Evolutionary conservation across 768 basidiomycete species (phyloP).

Genomic region (Agaricus sinodeliciosus): DNA sequence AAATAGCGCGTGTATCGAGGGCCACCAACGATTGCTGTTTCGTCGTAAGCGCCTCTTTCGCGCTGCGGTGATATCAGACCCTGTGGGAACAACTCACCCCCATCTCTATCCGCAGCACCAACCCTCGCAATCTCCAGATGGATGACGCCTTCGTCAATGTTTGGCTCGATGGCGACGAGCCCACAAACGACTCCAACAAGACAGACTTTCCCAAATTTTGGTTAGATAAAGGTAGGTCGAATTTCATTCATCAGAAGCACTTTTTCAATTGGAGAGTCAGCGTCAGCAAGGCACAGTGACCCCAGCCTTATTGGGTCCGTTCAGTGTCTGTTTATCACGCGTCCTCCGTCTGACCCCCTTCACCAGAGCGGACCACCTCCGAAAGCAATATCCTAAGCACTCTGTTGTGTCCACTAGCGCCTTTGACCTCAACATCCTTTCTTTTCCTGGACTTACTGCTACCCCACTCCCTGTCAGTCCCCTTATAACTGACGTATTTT

Average conservation of each 20-base stretch:
- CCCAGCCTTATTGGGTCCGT: slow-evolving; percentile 43
- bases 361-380: slow-evolving; percentile 40
- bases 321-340: not conserved
- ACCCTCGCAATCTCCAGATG: slow-evolving; percentile 1
- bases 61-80: not conserved
- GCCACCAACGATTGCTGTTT: not conserved
- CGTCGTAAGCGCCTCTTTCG: not conserved
- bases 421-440: slow-evolving; percentile 36
- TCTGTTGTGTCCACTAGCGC: slow-evolving; percentile 51
- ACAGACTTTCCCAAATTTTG: slow-evolving; percentile 9
- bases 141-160: slow-evolving; percentile 41
- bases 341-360: not conserved
- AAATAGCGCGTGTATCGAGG: not conserved
- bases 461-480: slow-evolving; percentile 42
- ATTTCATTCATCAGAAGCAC: too few species aligned
- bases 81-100: not conserved
- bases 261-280: slow-evolving; percentile 19
- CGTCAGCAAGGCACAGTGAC: slow-evolving; percentile 44
- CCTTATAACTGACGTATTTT: slow-evolving; percentile 42
- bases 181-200: not conserved
- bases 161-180: slow-evolving; percentile 24
- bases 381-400: slow-evolving; percentile 53
- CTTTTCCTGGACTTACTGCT: slow-evolving; percentile 41
- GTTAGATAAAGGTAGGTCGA: slow-evolving; percentile 1
- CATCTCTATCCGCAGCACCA: not conserved